A percentile compares a stretch with the other conserved stretches of the same genome.
phyloP scores from a whole-genome alignment of 768 basidiomycete species.

The Phlebiopsis gigantea region DNA sequence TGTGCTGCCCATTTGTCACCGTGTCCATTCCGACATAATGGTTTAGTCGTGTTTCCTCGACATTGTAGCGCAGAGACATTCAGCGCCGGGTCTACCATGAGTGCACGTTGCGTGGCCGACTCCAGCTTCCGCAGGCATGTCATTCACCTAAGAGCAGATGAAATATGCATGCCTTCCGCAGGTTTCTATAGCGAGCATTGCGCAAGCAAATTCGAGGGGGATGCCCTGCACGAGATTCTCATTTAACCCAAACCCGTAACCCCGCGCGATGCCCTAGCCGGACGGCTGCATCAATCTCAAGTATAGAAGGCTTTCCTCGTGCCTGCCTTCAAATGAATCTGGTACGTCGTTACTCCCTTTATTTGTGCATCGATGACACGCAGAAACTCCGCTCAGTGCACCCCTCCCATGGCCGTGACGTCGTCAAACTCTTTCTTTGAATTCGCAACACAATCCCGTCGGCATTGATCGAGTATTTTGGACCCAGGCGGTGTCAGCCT shows the following conservation, averaged over 20 bases:
- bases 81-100: too few species aligned
- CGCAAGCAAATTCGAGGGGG: too few species aligned
- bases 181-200: background rate
- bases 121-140: background rate
- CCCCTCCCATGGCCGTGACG: background rate
- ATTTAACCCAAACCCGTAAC: background rate
- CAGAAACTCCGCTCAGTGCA: slow-evolving; percentile 1
- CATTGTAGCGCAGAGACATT: too few species aligned
- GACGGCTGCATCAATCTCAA: background rate
- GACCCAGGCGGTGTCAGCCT: background rate
- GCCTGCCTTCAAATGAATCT: background rate
- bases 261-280: background rate
- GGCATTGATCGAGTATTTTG: background rate
- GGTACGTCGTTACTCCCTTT: background rate
- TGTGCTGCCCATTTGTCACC: background rate
- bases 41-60: too few species aligned
- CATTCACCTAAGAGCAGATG: background rate
- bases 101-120: too few species aligned
- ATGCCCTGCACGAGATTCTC: background rate
- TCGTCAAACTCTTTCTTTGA: background rate
- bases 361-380: background rate
- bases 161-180: background rate
- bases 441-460: background rate
- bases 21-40: too few species aligned
- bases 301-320: background rate